phyloP scores from a whole-genome alignment of 73 alveolate species.

The Breviolum minutum region DNA sequence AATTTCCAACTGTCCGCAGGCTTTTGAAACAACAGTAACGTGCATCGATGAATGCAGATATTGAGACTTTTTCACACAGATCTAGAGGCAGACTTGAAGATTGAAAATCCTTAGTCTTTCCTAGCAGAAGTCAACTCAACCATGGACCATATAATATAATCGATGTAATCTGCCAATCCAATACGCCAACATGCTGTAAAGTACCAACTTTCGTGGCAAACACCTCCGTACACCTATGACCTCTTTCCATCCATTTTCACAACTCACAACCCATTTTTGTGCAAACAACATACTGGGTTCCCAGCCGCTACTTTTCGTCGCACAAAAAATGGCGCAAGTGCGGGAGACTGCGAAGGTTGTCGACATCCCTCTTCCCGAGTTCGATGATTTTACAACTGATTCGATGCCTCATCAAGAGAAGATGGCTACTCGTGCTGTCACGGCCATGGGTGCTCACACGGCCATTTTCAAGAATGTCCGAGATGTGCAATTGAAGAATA shows the following conservation, averaged over 20 bases:
- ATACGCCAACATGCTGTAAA: no score
- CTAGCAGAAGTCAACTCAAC: no score
- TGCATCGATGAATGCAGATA: neutral
- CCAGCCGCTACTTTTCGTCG: no score
- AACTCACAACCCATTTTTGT: no score
- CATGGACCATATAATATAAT: no score
- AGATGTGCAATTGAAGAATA: conserved; percentile 62
- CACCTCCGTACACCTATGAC: no score
- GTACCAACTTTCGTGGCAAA: no score
- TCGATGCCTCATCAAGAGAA: conserved; percentile 13
- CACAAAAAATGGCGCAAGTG: conserved; percentile 14
- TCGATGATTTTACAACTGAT: neutral
- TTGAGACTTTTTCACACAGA: neutral
- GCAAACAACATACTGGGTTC: neutral
- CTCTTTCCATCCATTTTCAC: no score
- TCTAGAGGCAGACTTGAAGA: no score
- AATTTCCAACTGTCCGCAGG: neutral
- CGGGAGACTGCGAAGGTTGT: conserved; percentile 56
- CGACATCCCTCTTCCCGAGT: conserved; percentile 69
- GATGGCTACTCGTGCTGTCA: conserved; percentile 38
- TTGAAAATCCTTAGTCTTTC: no score
- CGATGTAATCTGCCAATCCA: no score
- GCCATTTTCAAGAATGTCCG: conserved; percentile 58
- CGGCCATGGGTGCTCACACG: conserved; percentile 60
- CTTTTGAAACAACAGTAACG: neutral